A percentile compares a stretch with the other conserved stretches of the same genome.
Evolutionary conservation across 139 green algal genomes (phyloP).

Genomic region (Coelastrella sp.): DNA sequence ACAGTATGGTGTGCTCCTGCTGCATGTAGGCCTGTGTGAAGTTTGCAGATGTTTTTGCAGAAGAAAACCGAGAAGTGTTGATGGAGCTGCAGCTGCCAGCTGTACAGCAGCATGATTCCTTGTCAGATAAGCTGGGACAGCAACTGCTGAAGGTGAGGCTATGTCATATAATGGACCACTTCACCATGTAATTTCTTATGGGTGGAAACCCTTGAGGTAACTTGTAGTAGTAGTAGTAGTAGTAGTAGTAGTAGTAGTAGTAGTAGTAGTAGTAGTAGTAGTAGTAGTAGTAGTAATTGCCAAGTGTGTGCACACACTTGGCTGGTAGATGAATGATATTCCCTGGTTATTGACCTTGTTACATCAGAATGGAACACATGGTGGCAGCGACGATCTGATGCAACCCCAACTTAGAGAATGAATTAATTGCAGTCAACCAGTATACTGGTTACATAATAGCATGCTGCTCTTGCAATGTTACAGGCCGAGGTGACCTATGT

Average conservation of each 20-base stretch:
- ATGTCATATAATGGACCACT: neutral
- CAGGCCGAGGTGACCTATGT: conserved; percentile 18
- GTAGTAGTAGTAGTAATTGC: no score
- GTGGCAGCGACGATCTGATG: neutral
- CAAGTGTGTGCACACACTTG: no score
- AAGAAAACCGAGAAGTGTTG: conserved; percentile 61
- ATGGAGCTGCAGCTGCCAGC: conserved; percentile 48
- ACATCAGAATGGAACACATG: neutral
- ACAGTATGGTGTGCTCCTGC: neutral
- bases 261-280: no score
- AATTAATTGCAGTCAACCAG: neutral
- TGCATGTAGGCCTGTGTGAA: neutral
- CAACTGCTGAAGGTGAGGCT: conserved; percentile 13
- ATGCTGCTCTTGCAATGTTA: neutral
- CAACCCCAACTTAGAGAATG: no score
- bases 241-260: no score
- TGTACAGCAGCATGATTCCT: neutral
- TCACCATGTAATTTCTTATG: no score
- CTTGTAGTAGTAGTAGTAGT: no score
- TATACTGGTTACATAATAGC: no score
- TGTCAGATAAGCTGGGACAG: neutral
- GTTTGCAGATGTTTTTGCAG: conserved; percentile 58
- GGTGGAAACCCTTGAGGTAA: no score
- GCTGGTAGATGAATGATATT: no score
- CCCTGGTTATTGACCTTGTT: neutral